Base-by-base conservation (phyloP, 2,329 filamentous ascomycete genomes). In the Parasarocladium wereldwijsianum region DNA sequence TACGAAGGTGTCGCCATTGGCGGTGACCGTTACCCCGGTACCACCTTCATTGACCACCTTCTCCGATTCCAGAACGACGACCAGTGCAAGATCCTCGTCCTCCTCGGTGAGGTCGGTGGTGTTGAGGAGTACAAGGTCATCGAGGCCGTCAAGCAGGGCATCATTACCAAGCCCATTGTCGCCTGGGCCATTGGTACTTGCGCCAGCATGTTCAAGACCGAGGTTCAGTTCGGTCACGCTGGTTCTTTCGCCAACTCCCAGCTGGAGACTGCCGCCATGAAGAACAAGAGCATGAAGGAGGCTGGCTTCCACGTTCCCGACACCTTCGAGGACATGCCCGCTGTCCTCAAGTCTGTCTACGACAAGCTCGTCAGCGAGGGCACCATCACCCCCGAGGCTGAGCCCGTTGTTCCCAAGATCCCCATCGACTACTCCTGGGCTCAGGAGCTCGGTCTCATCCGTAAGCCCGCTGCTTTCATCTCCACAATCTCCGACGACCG, bases 111-210 rank as follows among this genome's bases (percentile, higher is more conserved):
- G 64, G 90, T 98, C 43, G 90, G 90, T 73, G 90, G 90, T 73
- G 86, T 96, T 38, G 90, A 98, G 64, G 90, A 98, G 64, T 98
- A 98, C 74, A 86, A 93, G 62, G 90, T 98, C 45, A 94, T 98
- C 44, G 87, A 98, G 51, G 90, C 90, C 37, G 83, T 98, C 46
- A 90, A 96, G 76, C 70, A 80, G 42, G 90, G 90, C 49, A 60
- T 72, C 53, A 93, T 98, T 57, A 98, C 79, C 56, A 98, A 98
- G 76, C 90, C 90, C 49, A 90, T 98, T 50, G 86, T 98, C 37
- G 90, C 90, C 24, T 98, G 90, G 90, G 90, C 90, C 44, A 98
- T 98, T 51, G 90, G 90, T 68, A 98, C 90, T 47, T 94, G 92
- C 60, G 90, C 90, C 40, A 87, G 83, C 71, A 90, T 98, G 85